Base-by-base conservation (phyloP, 257 asterid species). In the Leonotis leonurus region DNA sequence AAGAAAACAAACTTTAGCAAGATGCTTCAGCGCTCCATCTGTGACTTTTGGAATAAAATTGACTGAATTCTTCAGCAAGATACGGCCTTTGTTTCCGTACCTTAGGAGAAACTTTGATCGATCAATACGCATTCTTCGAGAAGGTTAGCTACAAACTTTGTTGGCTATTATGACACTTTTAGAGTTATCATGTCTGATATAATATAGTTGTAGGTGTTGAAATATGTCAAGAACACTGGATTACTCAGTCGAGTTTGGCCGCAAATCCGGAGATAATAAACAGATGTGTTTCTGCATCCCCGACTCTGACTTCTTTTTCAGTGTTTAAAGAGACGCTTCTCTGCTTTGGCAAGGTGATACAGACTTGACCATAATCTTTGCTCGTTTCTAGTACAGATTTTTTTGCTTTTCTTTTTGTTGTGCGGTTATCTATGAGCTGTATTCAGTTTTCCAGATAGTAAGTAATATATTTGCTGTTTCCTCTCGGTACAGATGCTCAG, bases 281-380 rank as follows among this genome's bases (percentile, higher is more conserved):
- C 65, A 68, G 70, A 73, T 22, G 55, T 52, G 65, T 80, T 65
- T 71, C 72, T 30, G 78, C 82, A 72, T 74, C 81, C 45, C 79
- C 80, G 41, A 70, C 70, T 69, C 70, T 61, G 59, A 84, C 81
- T 69, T 72, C 80, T 26, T 58, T 69, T 58, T 77, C 84, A 57
- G 85, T 82, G 49, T 70, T 77, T 50, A 79, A 73, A 68, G 95
- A 79, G 89, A 80, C 85, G 52, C 85, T 89, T 67, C 77, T 68
- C 65, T 86, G 93, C 88, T 80, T 89, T 75, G 82, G 89, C 84
- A 89, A 86, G 95, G 96, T 89, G 77, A 73, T 69, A 27, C 40
- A 56, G 41, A 57, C 46, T 36, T 46, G n/a, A 40, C 56, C 44
- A n/a, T 24, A 26, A 60, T 49, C 27, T 59, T 63, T 33, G 22